Evolutionary conservation across 1,139 yeast species (phyloP), one percentile per base, ranked within the genome.

Genomic region (Zygosaccharomyces sapae): DNA sequence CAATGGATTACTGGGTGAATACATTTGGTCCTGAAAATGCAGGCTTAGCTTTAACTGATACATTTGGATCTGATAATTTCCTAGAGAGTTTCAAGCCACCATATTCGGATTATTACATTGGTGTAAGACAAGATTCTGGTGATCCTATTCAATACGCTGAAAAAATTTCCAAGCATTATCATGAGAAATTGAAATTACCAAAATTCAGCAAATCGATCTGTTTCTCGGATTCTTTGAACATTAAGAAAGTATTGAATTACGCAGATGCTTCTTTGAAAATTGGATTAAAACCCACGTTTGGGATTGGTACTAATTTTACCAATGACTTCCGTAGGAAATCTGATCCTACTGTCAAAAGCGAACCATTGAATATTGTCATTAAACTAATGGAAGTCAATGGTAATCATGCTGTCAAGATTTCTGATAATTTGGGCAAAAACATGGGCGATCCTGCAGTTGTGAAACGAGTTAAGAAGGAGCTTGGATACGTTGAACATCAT

Each of bases 111-210:
- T 74, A 75, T 54, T 92, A 88, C 63, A 64, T 73, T 12, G 99
- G 99, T n/a, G 97, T 94, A 5, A 79, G 99, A 66, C 99, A 92
- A 66, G 99, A 92, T 66, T 88, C 97, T 1, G 99, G 99, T 1
- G 95, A 88, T 59, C 98, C 99, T 2, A 74, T 77, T 46, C 71
- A 73, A 44, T 92, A 84, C 67, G 82, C 96, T 2, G 78, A 22
- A 77, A 50, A 79, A 59, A 74, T 92, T 30, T 86, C 94, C 1
- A 64, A 73, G 19, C 95, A 88, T 67, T 90, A 85, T 67, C 55
- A 56, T 33, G 71, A 78, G 38, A 65, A 66, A 1, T 71, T 86
- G 45, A 86, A 85, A 1, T 76, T 81, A 50, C 75, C 80, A 1
- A 74, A 72, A 27, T 72, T 74, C 51, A 68, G 84, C 25, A 92